Evolutionary conservation across 129 eudicot genomes (phyloP), one percentile per base, ranked within the genome.

Genomic region (Pseudognaphalium luteoalbum): DNA sequence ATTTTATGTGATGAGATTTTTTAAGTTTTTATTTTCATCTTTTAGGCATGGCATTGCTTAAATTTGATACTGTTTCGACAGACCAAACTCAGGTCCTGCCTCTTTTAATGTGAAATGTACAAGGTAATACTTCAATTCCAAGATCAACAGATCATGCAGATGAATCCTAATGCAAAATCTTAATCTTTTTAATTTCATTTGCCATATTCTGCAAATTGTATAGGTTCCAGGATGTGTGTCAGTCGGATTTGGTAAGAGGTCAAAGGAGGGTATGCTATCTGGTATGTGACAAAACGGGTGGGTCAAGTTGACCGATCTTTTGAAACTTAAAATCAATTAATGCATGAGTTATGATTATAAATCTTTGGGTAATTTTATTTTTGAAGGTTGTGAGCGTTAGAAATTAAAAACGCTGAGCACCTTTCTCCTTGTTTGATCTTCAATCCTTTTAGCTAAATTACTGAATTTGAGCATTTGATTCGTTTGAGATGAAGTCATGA

Each of bases 21-120:
- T 8, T 11, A 75, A 59, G n/a, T 19, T 44, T 11, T 76, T 4
- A 17, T 76, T 28, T 28, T 73, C 39, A 7, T 76, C 6, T 42
- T 61, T 71, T 87, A 93, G 98, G 95, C 80, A 88, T 93, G 98
- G 89, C 98, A 64, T 80, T 93, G 79, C 89, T 93, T 19, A 97
- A 97, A 52, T 93, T 97, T 82, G 92, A 90, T 78, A 97, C 90
- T 52, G 78, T 90, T 81, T 81, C 92, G 28, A 93, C 98, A 1
- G 98, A 93, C 50, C 97, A 93, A 83, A 80, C 77, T 58, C 96
- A 93, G 86, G 98, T 93, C 68, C 68, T 93, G 64, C 96, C 96
- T 10, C 84, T 93, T 88, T 83, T 90, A 25, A 86, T 86, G 92
- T 79, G 97, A 85, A 93, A 93, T 72, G 87, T 74, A 64, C 93